Evolutionary conservation across 495 filamentous ascomycete genomes (phyloP), one percentile per base, ranked within the genome.

Genomic region (Aspergillus baeticus): DNA sequence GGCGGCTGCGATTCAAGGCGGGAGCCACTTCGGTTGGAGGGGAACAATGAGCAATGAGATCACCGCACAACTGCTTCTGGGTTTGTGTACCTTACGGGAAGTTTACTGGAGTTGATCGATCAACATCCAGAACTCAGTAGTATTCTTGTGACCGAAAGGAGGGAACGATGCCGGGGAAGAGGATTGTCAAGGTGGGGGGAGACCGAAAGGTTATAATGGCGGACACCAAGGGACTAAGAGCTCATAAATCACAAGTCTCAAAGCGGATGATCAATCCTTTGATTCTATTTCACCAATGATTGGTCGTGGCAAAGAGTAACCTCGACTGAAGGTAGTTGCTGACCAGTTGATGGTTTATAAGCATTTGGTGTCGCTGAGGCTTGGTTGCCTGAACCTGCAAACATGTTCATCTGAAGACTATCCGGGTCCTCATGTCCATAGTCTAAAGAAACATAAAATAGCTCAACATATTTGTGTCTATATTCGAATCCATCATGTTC

Each of bases 1-100:
- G 54, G 54, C 54, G 46, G 54, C 54, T 52, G 47, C 47, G 34
- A 50, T 49, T 23, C 43, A 57, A 50, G 37, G 54, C 45, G 45
- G 54, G 54, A 47, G 17, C 26, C 26, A 29, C 26, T 29, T 29
- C 8, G 26, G 26, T 29, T 29, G 46, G 45, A 37, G 26, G 51
- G 51, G 51, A n/a, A 48, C 34, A 34, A 42, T 34, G 5, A 54
- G 43, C n/a, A n/a, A 37, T 34, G 5, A 54, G 43, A 34, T 26
- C 42, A 45, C 21, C 42, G 15, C 26, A 29, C 26, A 29, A 4
- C 26, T 29, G 3, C 26, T 8, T 29, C 26, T 29, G 26, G 26
- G 26, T 29, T 29, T 4, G 26, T 3, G 26, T 29, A 29, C 26
- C 26, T 29, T 29, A 29, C 26, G 26, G 8, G 26, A 8, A 4